These are phyloP conservation scores for Coemansia sp. DNA, from an alignment of 192 early-diverging fungal species.

Conservation along the genomic window DNA sequence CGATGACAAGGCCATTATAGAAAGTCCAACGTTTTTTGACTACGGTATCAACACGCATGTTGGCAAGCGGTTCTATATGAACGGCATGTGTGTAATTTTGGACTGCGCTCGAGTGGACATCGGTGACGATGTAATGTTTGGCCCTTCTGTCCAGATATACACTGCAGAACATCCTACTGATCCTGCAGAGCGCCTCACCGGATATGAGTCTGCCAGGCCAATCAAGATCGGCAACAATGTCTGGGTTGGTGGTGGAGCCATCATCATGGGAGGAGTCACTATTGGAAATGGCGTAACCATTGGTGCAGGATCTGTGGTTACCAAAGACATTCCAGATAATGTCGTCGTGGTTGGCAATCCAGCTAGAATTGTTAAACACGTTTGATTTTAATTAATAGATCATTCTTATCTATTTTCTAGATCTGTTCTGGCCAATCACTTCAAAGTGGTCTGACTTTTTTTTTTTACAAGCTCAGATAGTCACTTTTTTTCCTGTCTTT, in stretches of 20 bases:
- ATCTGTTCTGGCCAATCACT: background rate
- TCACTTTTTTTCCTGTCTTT: background rate
- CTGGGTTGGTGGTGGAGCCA: slow-evolving; percentile 82
- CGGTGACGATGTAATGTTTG: slow-evolving; percentile 71
- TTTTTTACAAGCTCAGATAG: slow-evolving; percentile 10
- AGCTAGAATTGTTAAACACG: slow-evolving; percentile 67
- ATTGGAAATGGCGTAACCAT: slow-evolving; percentile 76
- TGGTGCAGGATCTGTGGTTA: slow-evolving; percentile 85
- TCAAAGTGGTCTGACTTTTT: slow-evolving; percentile 15
- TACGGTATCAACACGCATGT: slow-evolving; percentile 76
- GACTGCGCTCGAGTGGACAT: slow-evolving; percentile 73
- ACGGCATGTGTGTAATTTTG: slow-evolving; percentile 70
- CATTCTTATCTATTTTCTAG: slow-evolving; percentile 8
- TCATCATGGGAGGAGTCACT: slow-evolving; percentile 82
- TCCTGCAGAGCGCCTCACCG: slow-evolving; percentile 28
- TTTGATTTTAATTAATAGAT: slow-evolving; percentile 21
- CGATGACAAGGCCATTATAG: slow-evolving; percentile 57
- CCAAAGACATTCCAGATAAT: slow-evolving; percentile 77
- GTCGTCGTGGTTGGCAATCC: slow-evolving; percentile 85
- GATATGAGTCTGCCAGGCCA: slow-evolving; percentile 19
- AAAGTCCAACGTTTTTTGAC: slow-evolving; percentile 70
- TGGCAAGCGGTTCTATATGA: slow-evolving; percentile 74
- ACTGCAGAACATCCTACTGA: slow-evolving; percentile 73
- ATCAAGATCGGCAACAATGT: slow-evolving; percentile 77
- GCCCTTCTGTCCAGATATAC: slow-evolving; percentile 75